Percentiles rank a stretch among this genome's conserved stretches.
Conservation (phyloP, 768 basidiomycete genomes). For the Lactarius hengduanensis region DNA sequence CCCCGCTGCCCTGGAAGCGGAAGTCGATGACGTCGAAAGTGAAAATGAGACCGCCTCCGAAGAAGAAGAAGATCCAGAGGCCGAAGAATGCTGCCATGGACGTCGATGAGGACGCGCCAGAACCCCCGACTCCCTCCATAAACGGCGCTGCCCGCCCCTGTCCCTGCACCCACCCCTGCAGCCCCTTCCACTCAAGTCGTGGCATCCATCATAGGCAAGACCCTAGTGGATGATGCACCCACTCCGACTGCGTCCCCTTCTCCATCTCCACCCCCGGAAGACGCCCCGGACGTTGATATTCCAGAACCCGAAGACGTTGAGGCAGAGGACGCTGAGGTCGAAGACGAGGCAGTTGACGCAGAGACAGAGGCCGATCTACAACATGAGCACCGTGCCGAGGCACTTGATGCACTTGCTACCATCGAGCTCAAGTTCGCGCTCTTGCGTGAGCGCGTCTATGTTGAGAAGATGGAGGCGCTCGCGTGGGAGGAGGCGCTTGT, state of each 20-base stretch:
- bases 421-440: slow-evolving; percentile 94
- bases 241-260: slow-evolving; percentile 24
- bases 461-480: slow-evolving; percentile 91
- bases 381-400: slow-evolving; percentile 81
- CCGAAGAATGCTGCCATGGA: slow-evolving; percentile 33
- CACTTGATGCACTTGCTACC: slow-evolving; percentile 79
- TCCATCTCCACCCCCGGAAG: slow-evolving; percentile 24
- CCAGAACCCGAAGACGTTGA: slow-evolving; percentile 33
- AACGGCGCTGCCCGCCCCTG: slow-evolving; percentile 20
- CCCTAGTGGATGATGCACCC: slow-evolving; percentile 12
- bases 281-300: slow-evolving; percentile 27
- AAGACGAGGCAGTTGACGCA: slow-evolving; percentile 33
- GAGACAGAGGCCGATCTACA: slow-evolving; percentile 69
- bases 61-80: slow-evolving; percentile 31
- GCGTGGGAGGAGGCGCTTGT: slow-evolving; percentile 87
- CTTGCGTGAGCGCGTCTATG: slow-evolving; percentile 80
- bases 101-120: slow-evolving; percentile 35
- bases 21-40: slow-evolving; percentile 30
- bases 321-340: slow-evolving; percentile 31
- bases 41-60: slow-evolving; percentile 31
- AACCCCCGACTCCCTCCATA: slow-evolving; percentile 16
- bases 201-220: slow-evolving; percentile 20
- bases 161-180: slow-evolving; percentile 31
- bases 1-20: slow-evolving; percentile 32
- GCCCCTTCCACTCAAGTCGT: slow-evolving; percentile 11